Conservation (phyloP, 495 filamentous ascomycete genomes). For the Penicillium longicatenatum region DNA sequence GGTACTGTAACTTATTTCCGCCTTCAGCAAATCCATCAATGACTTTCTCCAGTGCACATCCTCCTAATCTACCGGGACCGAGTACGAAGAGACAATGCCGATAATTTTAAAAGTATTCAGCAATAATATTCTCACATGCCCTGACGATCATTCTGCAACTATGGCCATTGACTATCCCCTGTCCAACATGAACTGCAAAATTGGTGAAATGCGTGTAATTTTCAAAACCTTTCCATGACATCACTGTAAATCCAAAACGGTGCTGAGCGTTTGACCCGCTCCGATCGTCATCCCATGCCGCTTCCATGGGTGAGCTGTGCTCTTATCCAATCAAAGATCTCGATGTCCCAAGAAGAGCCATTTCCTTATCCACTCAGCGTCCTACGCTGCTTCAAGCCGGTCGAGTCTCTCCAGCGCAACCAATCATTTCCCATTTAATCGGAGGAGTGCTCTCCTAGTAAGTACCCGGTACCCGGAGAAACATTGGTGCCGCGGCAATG, state of each 20-base stretch:
- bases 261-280: conserved; percentile 30
- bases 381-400: conserved; percentile 27
- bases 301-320: conserved; percentile 32
- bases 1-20: not conserved
- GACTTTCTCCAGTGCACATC: not conserved
- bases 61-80: not conserved
- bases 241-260: conserved; percentile 22
- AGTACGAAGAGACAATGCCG: too few species aligned
- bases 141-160: not conserved
- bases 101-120: not conserved
- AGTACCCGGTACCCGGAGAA: conserved; percentile 23
- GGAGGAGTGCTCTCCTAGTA: conserved; percentile 6
- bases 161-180: not conserved
- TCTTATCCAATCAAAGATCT: conserved; percentile 29
- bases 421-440: conserved; percentile 15
- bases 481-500: conserved; percentile 15
- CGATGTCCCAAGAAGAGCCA: conserved; percentile 10
- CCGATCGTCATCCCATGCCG: conserved; percentile 43
- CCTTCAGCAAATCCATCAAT: not conserved
- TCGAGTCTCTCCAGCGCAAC: not conserved
- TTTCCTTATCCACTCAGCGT: conserved; percentile 32
- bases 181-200: not conserved
- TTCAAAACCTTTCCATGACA: conserved; percentile 33
- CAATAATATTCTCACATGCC: not conserved
- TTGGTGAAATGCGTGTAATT: conserved; percentile 6